These are phyloP conservation scores for Schwanniomyces occidentalis DNA, from an alignment of 805 yeast genomes.

Conservation along the genomic window DNA sequence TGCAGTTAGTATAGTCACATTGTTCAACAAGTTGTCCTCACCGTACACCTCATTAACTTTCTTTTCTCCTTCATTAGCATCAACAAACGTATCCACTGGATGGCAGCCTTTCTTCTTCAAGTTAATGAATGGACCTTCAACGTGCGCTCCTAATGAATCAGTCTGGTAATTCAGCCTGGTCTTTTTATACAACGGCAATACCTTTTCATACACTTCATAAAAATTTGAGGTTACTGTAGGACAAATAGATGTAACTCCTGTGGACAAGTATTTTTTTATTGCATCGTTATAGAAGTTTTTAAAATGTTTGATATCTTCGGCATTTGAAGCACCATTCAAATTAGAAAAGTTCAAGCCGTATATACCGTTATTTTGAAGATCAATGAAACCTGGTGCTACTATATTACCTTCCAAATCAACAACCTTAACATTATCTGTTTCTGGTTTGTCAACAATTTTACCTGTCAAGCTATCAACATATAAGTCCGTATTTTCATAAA, in stretches of 20 bases:
- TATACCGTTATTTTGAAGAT: conserved; percentile 59
- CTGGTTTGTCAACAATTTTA: conserved; percentile 35
- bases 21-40: conserved; percentile 28
- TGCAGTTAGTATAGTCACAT: conserved; percentile 47
- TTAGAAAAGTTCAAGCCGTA: conserved; percentile 55
- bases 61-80: conserved; percentile 30
- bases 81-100: conserved; percentile 45
- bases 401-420: conserved; percentile 49
- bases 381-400: conserved; percentile 57
- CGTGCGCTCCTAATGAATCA: conserved; percentile 58
- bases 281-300: conserved; percentile 40
- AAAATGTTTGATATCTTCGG: conserved; percentile 31
- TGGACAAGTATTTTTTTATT: conserved; percentile 45
- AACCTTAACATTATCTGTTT: conserved; percentile 14
- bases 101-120: conserved; percentile 52
- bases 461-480: conserved; percentile 45
- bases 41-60: conserved; percentile 40
- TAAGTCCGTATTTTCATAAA: conserved; percentile 36
- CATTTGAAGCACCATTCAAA: conserved; percentile 28
- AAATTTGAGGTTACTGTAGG: conserved; percentile 58
- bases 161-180: conserved; percentile 31
- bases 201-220: conserved; percentile 48
- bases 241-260: conserved; percentile 57
- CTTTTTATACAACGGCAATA: conserved; percentile 44
- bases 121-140: conserved; percentile 60